These are phyloP conservation scores for Xerocomus tenax DNA, from an alignment of 1,284 basidiomycete genomes.

Conservation along the genomic window DNA sequence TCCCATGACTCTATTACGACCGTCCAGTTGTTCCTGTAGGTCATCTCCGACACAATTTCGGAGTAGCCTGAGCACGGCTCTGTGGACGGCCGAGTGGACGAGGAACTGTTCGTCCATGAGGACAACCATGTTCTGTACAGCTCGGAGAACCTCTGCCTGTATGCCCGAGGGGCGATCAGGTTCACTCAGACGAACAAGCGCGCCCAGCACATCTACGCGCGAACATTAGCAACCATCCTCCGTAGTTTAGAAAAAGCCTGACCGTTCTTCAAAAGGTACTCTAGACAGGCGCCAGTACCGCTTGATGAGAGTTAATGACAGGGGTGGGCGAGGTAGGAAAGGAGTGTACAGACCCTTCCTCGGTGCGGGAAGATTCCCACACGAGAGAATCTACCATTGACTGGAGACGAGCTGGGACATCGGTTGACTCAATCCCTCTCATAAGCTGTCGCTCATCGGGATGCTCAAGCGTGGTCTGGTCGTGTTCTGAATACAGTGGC, in stretches of 20 bases:
- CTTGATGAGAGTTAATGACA: slow-evolving; percentile 35
- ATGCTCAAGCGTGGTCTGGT: slow-evolving; percentile 63
- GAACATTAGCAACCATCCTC: slow-evolving; percentile 3
- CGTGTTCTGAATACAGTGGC: slow-evolving; percentile 4
- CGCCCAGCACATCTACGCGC: slow-evolving; percentile 64
- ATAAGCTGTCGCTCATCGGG: slow-evolving; percentile 78
- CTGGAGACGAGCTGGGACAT: slow-evolving; percentile 69
- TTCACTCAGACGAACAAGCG: slow-evolving; percentile 79
- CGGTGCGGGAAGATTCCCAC: slow-evolving; percentile 72
- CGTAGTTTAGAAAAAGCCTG: slow-evolving; percentile 11
- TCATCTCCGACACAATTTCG: slow-evolving; percentile 87
- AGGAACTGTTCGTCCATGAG: slow-evolving; percentile 86
- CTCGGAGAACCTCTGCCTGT: slow-evolving; percentile 75
- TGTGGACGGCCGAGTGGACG: slow-evolving; percentile 83
- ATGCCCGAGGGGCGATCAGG: slow-evolving; percentile 76
- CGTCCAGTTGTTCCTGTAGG: slow-evolving; percentile 74
- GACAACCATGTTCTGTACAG: slow-evolving; percentile 82
- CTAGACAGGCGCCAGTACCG: slow-evolving; percentile 78
- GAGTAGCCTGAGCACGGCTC: slow-evolving; percentile 79
- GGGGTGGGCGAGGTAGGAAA: background rate
- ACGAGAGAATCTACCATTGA: slow-evolving; percentile 85
- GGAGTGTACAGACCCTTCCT: slow-evolving; percentile 64
- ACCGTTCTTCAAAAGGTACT: slow-evolving; percentile 88
- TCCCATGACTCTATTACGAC: slow-evolving; percentile 67
- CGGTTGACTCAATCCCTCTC: slow-evolving; percentile 74